These are phyloP conservation scores for Psidium friedrichsthalianum DNA, from an alignment of 345 rosid genomes.

Conservation along the genomic window DNA sequence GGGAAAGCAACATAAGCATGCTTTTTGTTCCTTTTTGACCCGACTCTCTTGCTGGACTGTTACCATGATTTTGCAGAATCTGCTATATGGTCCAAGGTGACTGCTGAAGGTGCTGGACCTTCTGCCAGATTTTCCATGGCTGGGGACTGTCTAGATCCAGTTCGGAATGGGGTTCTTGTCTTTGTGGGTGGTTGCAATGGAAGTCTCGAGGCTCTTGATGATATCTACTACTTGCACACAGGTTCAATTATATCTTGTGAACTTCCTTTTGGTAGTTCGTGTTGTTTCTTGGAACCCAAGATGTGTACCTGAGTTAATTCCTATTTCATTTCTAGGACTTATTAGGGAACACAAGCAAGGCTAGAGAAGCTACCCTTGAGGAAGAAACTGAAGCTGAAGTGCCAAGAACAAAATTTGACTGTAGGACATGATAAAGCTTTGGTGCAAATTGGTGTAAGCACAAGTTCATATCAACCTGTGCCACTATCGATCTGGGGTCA, in stretches of 20 bases:
- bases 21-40: not conserved
- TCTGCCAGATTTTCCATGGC: constrained; percentile 88
- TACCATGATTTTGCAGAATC: constrained; percentile 38
- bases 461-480: constrained; percentile 29
- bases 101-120: constrained; percentile 67
- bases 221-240: constrained; percentile 77
- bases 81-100: constrained; percentile 66
- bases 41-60: not conserved
- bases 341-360: constrained; percentile 37
- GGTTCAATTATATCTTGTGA: constrained; percentile 25
- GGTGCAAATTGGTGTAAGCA: constrained; percentile 23
- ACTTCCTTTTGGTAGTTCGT: not conserved
- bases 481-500: constrained; percentile 24
- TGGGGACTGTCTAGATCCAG: constrained; percentile 79
- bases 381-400: constrained; percentile 82
- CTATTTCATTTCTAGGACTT: constrained; percentile 30
- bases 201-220: constrained; percentile 90
- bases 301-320: not conserved
- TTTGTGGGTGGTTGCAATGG: constrained; percentile 86
- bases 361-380: constrained; percentile 61
- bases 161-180: constrained; percentile 54
- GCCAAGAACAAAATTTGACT: constrained; percentile 61
- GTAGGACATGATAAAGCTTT: constrained; percentile 37
- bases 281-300: not conserved
- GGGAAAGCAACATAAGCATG: not conserved